Evolutionary conservation across 306 rosid genomes (phyloP).

Genomic region (Delonix regia): DNA sequence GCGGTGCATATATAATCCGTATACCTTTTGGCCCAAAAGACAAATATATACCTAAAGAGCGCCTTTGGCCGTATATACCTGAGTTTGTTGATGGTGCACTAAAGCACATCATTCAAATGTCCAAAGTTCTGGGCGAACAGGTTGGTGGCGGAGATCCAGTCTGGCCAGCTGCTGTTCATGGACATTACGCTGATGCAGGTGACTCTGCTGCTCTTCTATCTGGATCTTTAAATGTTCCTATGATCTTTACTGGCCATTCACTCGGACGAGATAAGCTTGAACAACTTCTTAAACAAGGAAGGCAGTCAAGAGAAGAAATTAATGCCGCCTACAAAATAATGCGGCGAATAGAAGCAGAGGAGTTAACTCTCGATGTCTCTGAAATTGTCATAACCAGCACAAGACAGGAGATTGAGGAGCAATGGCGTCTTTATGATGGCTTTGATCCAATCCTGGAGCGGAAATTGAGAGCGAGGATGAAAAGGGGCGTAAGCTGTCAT

Average conservation of each 20-base stretch:
- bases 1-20: conserved; percentile 89
- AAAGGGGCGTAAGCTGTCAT: conserved; percentile 70
- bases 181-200: conserved; percentile 98
- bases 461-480: conserved; percentile 60
- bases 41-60: conserved; percentile 82
- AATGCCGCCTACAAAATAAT: conserved; percentile 59
- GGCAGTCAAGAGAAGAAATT: conserved; percentile 65
- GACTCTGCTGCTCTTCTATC: conserved; percentile 92
- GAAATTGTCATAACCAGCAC: conserved; percentile 71
- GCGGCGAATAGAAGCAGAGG: conserved; percentile 75
- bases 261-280: conserved; percentile 94
- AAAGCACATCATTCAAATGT: conserved; percentile 84
- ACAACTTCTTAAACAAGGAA: conserved; percentile 65
- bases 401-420: conserved; percentile 67
- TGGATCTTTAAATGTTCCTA: conserved; percentile 89
- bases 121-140: conserved; percentile 89
- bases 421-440: conserved; percentile 72
- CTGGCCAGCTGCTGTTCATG: conserved; percentile 95
- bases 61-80: conserved; percentile 93
- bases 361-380: conserved; percentile 61
- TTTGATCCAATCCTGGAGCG: conserved; percentile 71
- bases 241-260: conserved; percentile 96
- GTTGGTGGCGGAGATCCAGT: conserved; percentile 71
- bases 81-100: conserved; percentile 97
- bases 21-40: conserved; percentile 93